Base-by-base conservation (phyloP, 1,284 basidiomycete species). In the Apiotrichum siamense region DNA sequence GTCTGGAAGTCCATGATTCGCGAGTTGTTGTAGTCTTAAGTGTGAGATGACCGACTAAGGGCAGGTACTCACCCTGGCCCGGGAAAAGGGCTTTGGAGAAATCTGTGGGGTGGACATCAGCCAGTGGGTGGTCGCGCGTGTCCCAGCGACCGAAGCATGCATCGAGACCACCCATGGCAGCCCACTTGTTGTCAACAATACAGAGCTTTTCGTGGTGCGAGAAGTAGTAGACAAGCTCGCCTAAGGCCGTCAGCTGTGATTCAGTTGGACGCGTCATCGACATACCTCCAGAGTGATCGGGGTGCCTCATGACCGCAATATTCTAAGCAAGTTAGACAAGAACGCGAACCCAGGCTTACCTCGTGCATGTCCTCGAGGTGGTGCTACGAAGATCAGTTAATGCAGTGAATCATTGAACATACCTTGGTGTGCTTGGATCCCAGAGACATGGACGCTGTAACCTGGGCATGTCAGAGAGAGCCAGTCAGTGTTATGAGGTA, bases 71-170 rank as follows among this genome's bases (percentile, higher is more conserved):
- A 64, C 64, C 66, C 54, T 94, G 90, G 2, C 93, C 93, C 0
- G 92, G 88, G 77, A 93, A 97, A 27, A 97, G 77, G 1, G 88
- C 88, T 46, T 78, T 78, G 32, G 78, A 75, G 65, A 91, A 91
- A 63, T 91, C 78, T 2, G 87, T 87, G 0, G 89, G 88, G 66
- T 96, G 92, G 10, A 83, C 87, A 66, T 97, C 92, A 4, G 91
- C 86, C 32, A 94, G 79, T 2, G 89, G 88, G 65, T 77, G 70
- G 51, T 69, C 84, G 60, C 86, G 81, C 0, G 86, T 90, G 72
- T 97, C 93, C 91, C 92, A 97, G 29, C 93, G 84, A 7, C 93
- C 93, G 63, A 91, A 93, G 75, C 91, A 96, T 18, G 93, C 79
- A 67, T 96, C 91, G 18, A 94, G 80, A 21, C 90, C 90, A 24